phyloP scores from a whole-genome alignment of 495 filamentous ascomycete species.

The Beverwykella pulmonaria region DNA sequence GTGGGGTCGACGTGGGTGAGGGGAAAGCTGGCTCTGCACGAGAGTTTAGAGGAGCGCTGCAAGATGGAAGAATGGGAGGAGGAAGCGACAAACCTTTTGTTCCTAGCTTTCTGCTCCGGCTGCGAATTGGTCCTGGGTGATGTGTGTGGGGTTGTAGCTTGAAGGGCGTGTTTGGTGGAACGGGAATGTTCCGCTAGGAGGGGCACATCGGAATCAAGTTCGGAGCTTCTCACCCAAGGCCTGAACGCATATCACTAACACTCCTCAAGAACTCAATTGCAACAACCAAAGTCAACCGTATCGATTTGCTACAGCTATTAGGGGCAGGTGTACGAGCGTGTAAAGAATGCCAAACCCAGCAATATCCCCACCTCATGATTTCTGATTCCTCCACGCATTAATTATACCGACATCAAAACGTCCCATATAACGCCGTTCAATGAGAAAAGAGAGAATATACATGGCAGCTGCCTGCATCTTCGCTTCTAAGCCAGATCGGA shows the following conservation, averaged over 20 bases:
- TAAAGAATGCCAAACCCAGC: neutral
- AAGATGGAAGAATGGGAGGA: no score
- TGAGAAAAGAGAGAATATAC: constrained; percentile 1
- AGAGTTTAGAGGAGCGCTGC: neutral
- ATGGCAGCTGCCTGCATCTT: neutral
- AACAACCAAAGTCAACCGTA: no score
- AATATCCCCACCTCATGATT: constrained; percentile 4
- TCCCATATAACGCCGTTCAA: neutral
- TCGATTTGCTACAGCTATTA: constrained; percentile 57
- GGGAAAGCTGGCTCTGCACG: neutral
- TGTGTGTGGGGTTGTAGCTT: neutral
- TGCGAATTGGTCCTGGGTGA: no score
- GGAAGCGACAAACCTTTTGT: no score
- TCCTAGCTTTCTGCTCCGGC: no score
- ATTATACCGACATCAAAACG: neutral
- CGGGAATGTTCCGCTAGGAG: neutral
- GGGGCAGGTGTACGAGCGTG: constrained; percentile 68
- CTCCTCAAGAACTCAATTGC: no score
- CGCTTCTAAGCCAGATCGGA: neutral
- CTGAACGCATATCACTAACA: no score
- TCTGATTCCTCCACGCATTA: neutral
- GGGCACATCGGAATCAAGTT: no score
- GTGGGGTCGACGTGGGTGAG: neutral
- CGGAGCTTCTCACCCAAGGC: neutral
- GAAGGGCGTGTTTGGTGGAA: neutral